Evolutionary conservation across 2,329 filamentous ascomycete genomes (phyloP).

Genomic region (Fusarium proliferatum): DNA sequence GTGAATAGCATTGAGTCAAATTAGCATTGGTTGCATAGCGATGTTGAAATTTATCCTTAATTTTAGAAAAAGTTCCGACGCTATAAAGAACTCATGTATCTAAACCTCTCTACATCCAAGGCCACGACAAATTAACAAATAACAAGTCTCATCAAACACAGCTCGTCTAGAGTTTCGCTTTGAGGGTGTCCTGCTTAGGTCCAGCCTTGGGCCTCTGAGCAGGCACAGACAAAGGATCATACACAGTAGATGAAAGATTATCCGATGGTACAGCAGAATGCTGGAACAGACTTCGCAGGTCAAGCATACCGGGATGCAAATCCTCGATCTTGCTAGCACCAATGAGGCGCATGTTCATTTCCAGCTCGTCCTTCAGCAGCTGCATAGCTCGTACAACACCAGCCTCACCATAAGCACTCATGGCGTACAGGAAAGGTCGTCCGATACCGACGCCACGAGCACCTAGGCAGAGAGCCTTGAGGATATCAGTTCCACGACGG

Average conservation of each 20-base stretch:
- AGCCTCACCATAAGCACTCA: conserved; percentile 88
- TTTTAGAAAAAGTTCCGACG: conserved; percentile 11
- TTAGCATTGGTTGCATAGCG: conserved; percentile 25
- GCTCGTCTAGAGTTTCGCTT: conserved; percentile 60
- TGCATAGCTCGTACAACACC: conserved; percentile 95
- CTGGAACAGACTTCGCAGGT: conserved; percentile 74
- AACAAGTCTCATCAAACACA: background rate
- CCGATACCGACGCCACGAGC: conserved; percentile 95
- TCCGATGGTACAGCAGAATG: conserved; percentile 64
- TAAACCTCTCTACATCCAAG: conserved; percentile 36
- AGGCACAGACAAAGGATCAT: conserved; percentile 65
- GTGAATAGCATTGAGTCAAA: background rate
- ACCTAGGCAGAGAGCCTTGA: conserved; percentile 94
- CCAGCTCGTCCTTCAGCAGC: conserved; percentile 93
- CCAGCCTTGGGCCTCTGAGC: conserved; percentile 58
- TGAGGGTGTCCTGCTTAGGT: conserved; percentile 8
- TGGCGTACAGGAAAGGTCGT: conserved; percentile 93
- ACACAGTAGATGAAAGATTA: conserved; percentile 59
- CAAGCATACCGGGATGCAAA: conserved; percentile 82
- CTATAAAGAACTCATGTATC: conserved; percentile 28
- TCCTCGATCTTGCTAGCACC: conserved; percentile 81
- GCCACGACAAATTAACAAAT: background rate
- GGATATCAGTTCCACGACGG: conserved; percentile 89
- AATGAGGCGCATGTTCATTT: conserved; percentile 98
- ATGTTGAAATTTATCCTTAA: conserved; percentile 6